Evolutionary conservation across 441 rosid species (phyloP).

Genomic region (Capsella rubella): DNA sequence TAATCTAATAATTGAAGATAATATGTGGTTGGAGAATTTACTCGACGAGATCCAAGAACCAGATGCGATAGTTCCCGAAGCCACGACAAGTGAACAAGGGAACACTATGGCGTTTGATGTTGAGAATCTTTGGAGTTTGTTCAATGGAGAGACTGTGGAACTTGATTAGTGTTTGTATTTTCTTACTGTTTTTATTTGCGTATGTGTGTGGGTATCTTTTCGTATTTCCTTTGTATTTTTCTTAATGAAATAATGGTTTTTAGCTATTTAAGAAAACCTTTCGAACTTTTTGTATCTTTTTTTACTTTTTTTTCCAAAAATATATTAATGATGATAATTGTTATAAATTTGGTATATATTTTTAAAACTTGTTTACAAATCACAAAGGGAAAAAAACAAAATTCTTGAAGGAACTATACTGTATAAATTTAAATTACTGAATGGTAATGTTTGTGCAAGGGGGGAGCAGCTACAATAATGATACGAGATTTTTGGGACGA

Average conservation of each 20-base stretch:
- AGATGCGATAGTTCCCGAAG: slow-evolving; percentile 5
- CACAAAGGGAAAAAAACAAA: neutral
- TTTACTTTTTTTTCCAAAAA: neutral
- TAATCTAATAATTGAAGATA: slow-evolving; percentile 1
- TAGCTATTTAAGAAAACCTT: neutral
- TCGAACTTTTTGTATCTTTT: neutral
- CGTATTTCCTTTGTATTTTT: neutral
- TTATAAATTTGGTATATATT: neutral
- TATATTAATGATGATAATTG: neutral
- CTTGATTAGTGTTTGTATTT: slow-evolving; percentile 23
- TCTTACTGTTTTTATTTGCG: neutral
- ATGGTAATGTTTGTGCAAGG: no score
- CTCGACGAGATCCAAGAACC: slow-evolving; percentile 23
- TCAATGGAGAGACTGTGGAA: slow-evolving; percentile 27
- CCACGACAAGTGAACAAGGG: neutral
- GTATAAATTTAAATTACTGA: no score
- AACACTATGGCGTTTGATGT: slow-evolving; percentile 14
- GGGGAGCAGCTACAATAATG: no score
- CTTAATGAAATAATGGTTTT: neutral
- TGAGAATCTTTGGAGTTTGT: slow-evolving; percentile 38
- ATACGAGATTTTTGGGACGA: no score
- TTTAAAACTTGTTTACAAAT: neutral
- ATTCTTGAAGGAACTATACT: no score
- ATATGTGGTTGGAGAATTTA: slow-evolving; percentile 47
- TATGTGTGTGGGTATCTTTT: neutral